Evolutionary conservation across 768 basidiomycete genomes (phyloP).

Genomic region (Panaeolus cyanescens): DNA sequence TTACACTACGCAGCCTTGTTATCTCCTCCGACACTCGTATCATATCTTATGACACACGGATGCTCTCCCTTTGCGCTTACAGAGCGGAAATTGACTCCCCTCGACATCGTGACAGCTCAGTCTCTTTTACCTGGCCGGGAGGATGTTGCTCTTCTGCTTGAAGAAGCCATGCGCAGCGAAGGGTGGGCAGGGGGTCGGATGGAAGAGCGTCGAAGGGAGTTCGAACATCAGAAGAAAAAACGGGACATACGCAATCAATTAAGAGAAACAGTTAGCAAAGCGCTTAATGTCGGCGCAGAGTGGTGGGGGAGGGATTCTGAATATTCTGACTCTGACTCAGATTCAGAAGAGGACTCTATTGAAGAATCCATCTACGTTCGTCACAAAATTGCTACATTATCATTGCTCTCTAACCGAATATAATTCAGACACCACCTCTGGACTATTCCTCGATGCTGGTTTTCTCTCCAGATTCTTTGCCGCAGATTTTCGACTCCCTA

Average conservation of each 20-base stretch:
- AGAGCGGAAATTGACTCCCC: slow-evolving; percentile 76
- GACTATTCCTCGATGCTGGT: slow-evolving; percentile 92
- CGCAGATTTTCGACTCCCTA: slow-evolving; percentile 78
- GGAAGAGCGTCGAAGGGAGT: slow-evolving; percentile 62
- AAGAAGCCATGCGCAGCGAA: slow-evolving; percentile 84
- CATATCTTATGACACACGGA: slow-evolving; percentile 90
- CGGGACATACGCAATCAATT: slow-evolving; percentile 54
- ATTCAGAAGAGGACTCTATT: slow-evolving; percentile 45
- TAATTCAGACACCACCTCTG: slow-evolving; percentile 62
- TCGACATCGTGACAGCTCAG: slow-evolving; percentile 89
- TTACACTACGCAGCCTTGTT: slow-evolving; percentile 90
- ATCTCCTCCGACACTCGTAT: slow-evolving; percentile 88
- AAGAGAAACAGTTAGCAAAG: slow-evolving; percentile 57
- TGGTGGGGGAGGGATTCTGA: slow-evolving; percentile 69
- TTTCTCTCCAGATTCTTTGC: slow-evolving; percentile 80
- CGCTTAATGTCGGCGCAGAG: slow-evolving; percentile 54
- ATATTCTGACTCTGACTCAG: slow-evolving; percentile 42
- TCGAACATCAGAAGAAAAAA: slow-evolving; percentile 60
- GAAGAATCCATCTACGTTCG: slow-evolving; percentile 52
- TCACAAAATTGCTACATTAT: slow-evolving; percentile 24
- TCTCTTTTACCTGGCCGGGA: slow-evolving; percentile 79
- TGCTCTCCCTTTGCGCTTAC: slow-evolving; percentile 83
- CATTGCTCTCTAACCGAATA: slow-evolving; percentile 18
- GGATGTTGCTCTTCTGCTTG: slow-evolving; percentile 84
- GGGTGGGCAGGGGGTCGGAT: slow-evolving; percentile 82